Evolutionary conservation across 2,329 filamentous ascomycete species (phyloP), one percentile per base, ranked within the genome.

Genomic region (Macrophomina tecta): DNA sequence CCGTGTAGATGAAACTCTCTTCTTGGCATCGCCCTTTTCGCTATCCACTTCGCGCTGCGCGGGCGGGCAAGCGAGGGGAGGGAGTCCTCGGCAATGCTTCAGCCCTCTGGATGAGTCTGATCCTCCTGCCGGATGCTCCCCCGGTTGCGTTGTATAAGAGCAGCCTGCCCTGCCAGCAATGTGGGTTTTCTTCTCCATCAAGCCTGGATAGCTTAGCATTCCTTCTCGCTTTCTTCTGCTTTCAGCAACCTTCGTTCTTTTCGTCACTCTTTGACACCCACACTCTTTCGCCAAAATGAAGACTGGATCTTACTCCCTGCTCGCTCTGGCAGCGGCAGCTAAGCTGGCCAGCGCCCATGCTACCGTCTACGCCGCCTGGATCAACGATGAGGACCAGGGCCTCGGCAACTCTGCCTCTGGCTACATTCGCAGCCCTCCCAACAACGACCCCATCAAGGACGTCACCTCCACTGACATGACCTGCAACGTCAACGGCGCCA

Each of bases 401-500:
- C 68, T 72, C 58, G 76, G 76, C 69, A 77, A 79, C 71, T 72
- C 75, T 67, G 76, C 74, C 63, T 73, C 77, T 64, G 81, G 80
- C 53, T 85, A 85, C 76, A 81, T 85, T 70, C 82, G 84, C 69
- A 81, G 81, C 71, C 79, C 76, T 30, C 74, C 77, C 48, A 76
- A 74, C 73, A 79, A 79, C 74, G 70, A 67, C 68, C 77, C 77
- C 49, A 66, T 79, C 66, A 71, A 65, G 6, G 74, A 79, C 68
- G 77, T 79, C 46, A 75, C 73, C 23, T 77, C 75, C 36, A 69
- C 69, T 51, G 69, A 70, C 53, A 75, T 80, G 68, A 70, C 72
- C 53, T 80, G 77, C 75, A 79, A 80, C 60, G 73, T 74, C 38
- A 72, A 74, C 63, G 70, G 69, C 68, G 70, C 69, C 48, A 73